Conservation (phyloP, 2,329 filamentous ascomycete species). For the Exophiala xenobiotica region DNA sequence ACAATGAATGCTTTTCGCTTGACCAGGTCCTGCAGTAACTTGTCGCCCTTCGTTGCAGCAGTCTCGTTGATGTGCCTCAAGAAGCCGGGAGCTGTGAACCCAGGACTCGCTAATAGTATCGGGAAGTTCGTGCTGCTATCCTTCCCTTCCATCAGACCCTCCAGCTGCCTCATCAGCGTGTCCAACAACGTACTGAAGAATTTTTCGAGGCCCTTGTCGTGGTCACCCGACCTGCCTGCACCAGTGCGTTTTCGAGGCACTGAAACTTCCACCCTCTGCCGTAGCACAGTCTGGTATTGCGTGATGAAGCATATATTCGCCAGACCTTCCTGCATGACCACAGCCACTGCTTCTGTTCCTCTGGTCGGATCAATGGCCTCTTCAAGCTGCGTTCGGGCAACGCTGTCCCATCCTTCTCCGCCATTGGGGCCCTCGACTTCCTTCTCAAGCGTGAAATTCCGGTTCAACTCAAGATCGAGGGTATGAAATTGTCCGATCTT, state of each 20-base stretch:
- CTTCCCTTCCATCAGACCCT: conserved; percentile 57
- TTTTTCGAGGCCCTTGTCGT: conserved; percentile 62
- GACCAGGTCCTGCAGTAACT: conserved; percentile 59
- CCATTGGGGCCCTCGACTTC: conserved; percentile 51
- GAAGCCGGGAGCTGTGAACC: conserved; percentile 81
- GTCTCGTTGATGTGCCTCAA: conserved; percentile 67
- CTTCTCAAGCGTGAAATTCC: conserved; percentile 87
- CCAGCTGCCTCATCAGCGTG: conserved; percentile 73
- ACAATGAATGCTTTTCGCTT: conserved; percentile 62
- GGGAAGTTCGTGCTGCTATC: conserved; percentile 52
- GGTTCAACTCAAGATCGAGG: conserved; percentile 79
- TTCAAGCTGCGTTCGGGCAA: conserved; percentile 73
- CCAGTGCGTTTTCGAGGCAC: conserved; percentile 49
- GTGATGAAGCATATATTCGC: conserved; percentile 54
- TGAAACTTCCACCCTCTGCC: conserved; percentile 49
- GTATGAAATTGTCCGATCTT: conserved; percentile 69
- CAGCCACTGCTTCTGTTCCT: conserved; percentile 79
- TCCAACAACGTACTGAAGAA: conserved; percentile 79
- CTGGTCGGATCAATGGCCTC: conserved; percentile 78
- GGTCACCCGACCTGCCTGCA: conserved; percentile 42
- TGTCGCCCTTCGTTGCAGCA: conserved; percentile 68
- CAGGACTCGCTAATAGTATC: conserved; percentile 81
- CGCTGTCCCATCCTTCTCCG: conserved; percentile 76
- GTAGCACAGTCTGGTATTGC: conserved; percentile 49
- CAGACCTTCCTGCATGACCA: conserved; percentile 81